Evolutionary conservation across 139 green algal species (phyloP).

Genomic region (Gonium pectorale): DNA sequence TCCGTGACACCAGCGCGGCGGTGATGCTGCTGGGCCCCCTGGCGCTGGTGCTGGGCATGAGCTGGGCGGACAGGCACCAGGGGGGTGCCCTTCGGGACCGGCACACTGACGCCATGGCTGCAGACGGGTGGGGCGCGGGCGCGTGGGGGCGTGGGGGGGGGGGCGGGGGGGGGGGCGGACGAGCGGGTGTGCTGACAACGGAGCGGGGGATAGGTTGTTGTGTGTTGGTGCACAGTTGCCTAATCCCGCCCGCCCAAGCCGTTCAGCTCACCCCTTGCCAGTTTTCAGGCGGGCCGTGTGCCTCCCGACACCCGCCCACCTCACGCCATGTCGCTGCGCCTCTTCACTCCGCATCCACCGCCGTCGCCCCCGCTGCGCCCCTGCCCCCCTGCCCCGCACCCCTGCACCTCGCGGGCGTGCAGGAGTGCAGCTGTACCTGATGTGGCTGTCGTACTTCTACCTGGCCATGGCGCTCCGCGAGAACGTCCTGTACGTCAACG

Average conservation of each 20-base stretch:
- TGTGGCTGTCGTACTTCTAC: conserved; percentile 97
- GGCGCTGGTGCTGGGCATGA: conserved; percentile 43
- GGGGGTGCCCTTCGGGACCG: conserved; percentile 69
- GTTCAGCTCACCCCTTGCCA: no score
- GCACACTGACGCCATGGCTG: conserved; percentile 49
- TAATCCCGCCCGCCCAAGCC: no score
- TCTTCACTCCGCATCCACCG: no score
- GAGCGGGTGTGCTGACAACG: no score
- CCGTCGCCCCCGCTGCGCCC: no score
- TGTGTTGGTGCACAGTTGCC: no score
- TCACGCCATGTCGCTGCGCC: neutral
- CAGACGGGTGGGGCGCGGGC: conserved; percentile 29
- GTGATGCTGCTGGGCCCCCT: conserved; percentile 63
- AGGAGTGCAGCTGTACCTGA: conserved; percentile 88
- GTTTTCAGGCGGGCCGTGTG: no score
- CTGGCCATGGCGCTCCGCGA: conserved; percentile 90
- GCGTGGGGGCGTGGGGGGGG: neutral
- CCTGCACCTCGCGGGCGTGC: conserved; percentile 29
- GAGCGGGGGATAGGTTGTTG: no score
- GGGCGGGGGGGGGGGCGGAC: neutral
- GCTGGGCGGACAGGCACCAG: conserved; percentile 23
- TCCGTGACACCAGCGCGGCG: conserved; percentile 75
- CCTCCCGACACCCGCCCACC: neutral
- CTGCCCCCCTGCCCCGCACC: no score
- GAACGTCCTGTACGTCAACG: conserved; percentile 94